A percentile compares a stretch with the other conserved stretches of the same genome.
Evolutionary conservation across 2,329 filamentous ascomycete genomes (phyloP).

Genomic region (Ophiocordyceps camponoti-rufipedis): DNA sequence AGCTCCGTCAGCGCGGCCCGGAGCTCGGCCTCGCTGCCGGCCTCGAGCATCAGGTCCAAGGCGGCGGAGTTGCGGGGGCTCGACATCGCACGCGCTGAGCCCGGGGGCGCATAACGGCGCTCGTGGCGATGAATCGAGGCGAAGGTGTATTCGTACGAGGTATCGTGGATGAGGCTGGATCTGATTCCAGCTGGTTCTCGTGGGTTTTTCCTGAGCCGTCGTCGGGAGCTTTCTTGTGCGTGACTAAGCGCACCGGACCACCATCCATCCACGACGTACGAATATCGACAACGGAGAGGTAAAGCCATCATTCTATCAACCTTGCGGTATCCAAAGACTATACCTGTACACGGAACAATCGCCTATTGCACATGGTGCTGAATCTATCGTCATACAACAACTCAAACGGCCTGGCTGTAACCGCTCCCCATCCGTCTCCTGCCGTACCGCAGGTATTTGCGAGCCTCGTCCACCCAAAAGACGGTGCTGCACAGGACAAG

Average conservation of each 20-base stretch:
- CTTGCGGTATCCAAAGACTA: too few species aligned
- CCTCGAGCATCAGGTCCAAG: constrained; percentile 33
- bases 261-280: not conserved
- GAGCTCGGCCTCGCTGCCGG: constrained; percentile 61
- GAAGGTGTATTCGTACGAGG: too few species aligned
- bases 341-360: not conserved
- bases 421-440: constrained; percentile 36
- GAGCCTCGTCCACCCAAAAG: constrained; percentile 83
- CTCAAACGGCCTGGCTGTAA: constrained; percentile 46
- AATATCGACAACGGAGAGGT: too few species aligned
- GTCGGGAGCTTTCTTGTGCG: not conserved
- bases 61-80: constrained; percentile 24
- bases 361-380: not conserved
- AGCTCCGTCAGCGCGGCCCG: constrained; percentile 58
- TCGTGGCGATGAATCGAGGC: not conserved
- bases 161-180: not conserved
- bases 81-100: constrained; percentile 24
- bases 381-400: not conserved
- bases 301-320: too few species aligned
- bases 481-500: constrained; percentile 68
- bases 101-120: constrained; percentile 23
- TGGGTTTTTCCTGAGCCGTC: not conserved
- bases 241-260: not conserved
- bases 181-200: not conserved
- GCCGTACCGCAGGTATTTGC: constrained; percentile 59